These are phyloP conservation scores for Arxiozyma heterogenica DNA, from an alignment of 1,139 yeast species.

Conservation along the genomic window DNA sequence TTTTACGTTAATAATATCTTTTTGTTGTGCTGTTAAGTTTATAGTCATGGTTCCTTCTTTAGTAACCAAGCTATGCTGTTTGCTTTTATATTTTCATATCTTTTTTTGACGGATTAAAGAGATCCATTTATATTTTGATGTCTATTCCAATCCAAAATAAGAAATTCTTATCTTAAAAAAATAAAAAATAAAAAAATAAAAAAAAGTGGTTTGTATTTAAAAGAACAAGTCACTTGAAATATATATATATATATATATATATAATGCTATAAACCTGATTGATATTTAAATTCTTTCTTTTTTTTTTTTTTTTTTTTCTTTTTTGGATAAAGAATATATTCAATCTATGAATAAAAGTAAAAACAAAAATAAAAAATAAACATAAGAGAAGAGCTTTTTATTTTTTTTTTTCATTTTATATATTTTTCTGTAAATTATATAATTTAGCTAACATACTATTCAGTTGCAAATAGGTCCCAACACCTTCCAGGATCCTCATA, in stretches of 20 bases:
- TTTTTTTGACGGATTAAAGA: not conserved
- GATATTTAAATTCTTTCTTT: no score
- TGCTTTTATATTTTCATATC: not conserved
- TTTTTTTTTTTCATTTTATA: not conserved
- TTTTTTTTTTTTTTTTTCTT: no score
- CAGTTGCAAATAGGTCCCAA: slow-evolving; percentile 74
- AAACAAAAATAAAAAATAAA: not conserved
- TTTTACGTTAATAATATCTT: slow-evolving; percentile 33
- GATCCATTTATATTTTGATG: no score
- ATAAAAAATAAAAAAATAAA: no score
- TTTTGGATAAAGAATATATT: no score
- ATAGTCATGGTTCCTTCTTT: not conserved
- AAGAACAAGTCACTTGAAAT: no score
- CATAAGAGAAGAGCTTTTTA: not conserved
- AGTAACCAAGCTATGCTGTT: not conserved
- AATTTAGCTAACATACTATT: slow-evolving; percentile 71
- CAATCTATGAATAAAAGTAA: not conserved
- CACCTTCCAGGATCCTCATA: slow-evolving; percentile 90
- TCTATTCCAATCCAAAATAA: not conserved
- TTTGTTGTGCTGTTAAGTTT: slow-evolving; percentile 33
- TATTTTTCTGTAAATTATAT: slow-evolving; percentile 13
- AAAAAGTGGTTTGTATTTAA: no score
- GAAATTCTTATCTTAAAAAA: no score
- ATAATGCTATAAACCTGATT: no score
- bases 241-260: no score